Evolutionary conservation across 2,329 filamentous ascomycete genomes (phyloP).

Genomic region (Colletotrichum sidae): DNA sequence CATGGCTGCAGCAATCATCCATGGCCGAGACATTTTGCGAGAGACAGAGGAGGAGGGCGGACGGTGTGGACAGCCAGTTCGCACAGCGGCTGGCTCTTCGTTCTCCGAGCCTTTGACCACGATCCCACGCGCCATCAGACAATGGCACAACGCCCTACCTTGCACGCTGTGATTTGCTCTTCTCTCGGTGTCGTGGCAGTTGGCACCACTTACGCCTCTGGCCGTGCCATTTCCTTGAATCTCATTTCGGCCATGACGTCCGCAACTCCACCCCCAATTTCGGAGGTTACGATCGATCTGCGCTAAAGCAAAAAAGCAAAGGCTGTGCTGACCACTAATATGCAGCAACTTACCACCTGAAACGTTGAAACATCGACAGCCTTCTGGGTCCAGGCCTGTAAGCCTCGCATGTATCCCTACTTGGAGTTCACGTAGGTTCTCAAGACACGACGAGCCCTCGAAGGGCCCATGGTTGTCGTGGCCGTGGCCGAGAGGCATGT

Average conservation of each 20-base stretch:
- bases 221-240: conserved; percentile 12
- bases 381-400: conserved; percentile 29
- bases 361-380: conserved; percentile 35
- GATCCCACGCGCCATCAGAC: no score
- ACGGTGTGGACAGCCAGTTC: no score
- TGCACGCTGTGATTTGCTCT: background rate
- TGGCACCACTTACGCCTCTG: background rate
- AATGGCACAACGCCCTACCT: background rate
- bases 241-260: conserved; percentile 36
- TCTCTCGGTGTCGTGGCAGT: background rate
- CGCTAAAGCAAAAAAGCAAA: conserved; percentile 29
- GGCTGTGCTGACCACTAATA: conserved; percentile 22
- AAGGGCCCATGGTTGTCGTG: background rate
- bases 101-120: no score
- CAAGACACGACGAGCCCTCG: conserved; percentile 9
- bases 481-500: conserved; percentile 21
- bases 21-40: conserved; percentile 6
- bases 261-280: conserved; percentile 34
- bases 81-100: no score
- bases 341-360: conserved; percentile 33
- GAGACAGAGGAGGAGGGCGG: background rate
- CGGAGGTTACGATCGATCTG: conserved; percentile 37
- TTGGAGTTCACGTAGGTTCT: background rate
- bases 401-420: background rate
- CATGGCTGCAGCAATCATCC: background rate